Evolutionary conservation across 495 filamentous ascomycete genomes (phyloP).

Genomic region (Penicillium psychrofluorescens): DNA sequence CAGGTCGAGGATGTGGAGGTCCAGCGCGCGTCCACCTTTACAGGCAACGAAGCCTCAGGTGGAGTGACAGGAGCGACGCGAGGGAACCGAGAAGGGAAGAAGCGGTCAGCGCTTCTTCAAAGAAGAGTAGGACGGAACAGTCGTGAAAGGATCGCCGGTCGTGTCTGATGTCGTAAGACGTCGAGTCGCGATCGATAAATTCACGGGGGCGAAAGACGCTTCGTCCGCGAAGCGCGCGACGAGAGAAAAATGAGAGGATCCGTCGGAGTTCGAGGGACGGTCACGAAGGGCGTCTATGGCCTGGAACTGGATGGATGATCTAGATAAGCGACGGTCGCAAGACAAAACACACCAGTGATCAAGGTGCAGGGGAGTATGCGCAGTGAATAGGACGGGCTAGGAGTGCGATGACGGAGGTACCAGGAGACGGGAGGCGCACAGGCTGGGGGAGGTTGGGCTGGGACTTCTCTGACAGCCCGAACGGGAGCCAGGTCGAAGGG

Average conservation of each 20-base stretch:
- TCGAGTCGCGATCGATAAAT: constrained; percentile 10
- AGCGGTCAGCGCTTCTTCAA: constrained; percentile 14
- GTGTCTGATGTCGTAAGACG: constrained; percentile 1
- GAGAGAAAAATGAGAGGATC: constrained; percentile 65
- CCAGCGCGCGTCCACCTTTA: constrained; percentile 35
- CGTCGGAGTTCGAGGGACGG: constrained; percentile 20
- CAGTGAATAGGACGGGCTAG: constrained; percentile 14
- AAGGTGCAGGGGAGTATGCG: constrained; percentile 15
- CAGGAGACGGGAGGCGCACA: constrained; percentile 23
- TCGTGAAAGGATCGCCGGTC: background rate
- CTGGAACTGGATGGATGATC: background rate
- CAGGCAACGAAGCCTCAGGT: constrained; percentile 27
- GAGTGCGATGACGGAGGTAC: constrained; percentile 29
- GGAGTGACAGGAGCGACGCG: constrained; percentile 22
- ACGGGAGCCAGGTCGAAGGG: constrained; percentile 12
- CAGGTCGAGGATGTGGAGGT: constrained; percentile 13
- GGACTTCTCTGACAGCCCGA: constrained; percentile 16
- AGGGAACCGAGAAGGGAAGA: constrained; percentile 11
- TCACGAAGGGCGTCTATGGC: constrained; percentile 2
- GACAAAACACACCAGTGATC: background rate
- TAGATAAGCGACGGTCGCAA: constrained; percentile 3
- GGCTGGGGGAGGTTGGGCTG: constrained; percentile 23
- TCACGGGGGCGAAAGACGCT: constrained; percentile 3
- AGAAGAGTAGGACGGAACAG: background rate
- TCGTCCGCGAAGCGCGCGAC: constrained; percentile 38